These are phyloP conservation scores for Nematocida ironsii DNA, from an alignment of 371 early-diverging fungal genomes.

Conservation along the genomic window DNA sequence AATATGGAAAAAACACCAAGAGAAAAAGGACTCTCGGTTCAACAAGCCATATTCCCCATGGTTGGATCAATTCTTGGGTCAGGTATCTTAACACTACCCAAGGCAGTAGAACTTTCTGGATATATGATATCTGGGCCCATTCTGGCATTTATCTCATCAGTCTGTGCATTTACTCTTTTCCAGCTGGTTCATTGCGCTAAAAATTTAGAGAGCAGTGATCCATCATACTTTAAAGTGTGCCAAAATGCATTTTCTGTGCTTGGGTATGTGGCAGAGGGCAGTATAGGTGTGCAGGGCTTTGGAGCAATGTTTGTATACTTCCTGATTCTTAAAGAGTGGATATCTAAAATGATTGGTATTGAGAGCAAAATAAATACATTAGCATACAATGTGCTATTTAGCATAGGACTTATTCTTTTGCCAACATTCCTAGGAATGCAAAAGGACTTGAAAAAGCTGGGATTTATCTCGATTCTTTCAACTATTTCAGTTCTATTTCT, in stretches of 20 bases:
- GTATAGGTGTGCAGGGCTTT: conserved; percentile 55
- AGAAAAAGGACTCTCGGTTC: conserved; percentile 51
- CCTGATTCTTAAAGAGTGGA: conserved; percentile 50
- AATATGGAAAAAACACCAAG: conserved; percentile 2
- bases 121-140: conserved; percentile 52
- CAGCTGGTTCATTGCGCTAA: conserved; percentile 58
- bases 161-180: conserved; percentile 64
- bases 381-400: conserved; percentile 26
- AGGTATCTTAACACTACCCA: conserved; percentile 65
- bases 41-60: conserved; percentile 59
- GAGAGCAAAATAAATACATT: conserved; percentile 1
- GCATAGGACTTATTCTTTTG: conserved; percentile 12
- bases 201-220: conserved; percentile 25
- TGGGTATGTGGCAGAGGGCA: conserved; percentile 49
- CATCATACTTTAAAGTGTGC: conserved; percentile 49
- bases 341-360: conserved; percentile 10
- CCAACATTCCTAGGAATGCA: conserved; percentile 25
- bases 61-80: conserved; percentile 67
- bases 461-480: conserved; percentile 26
- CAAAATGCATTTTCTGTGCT: conserved; percentile 29
- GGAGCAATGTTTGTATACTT: conserved; percentile 53
- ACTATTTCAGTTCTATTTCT: conserved; percentile 51
- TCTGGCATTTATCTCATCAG: conserved; percentile 45
- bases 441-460: conserved; percentile 50
- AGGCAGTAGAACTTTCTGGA: conserved; percentile 63